These are phyloP conservation scores for Alternaria infectoria DNA, from an alignment of 2,329 filamentous ascomycete species.

Conservation along the genomic window DNA sequence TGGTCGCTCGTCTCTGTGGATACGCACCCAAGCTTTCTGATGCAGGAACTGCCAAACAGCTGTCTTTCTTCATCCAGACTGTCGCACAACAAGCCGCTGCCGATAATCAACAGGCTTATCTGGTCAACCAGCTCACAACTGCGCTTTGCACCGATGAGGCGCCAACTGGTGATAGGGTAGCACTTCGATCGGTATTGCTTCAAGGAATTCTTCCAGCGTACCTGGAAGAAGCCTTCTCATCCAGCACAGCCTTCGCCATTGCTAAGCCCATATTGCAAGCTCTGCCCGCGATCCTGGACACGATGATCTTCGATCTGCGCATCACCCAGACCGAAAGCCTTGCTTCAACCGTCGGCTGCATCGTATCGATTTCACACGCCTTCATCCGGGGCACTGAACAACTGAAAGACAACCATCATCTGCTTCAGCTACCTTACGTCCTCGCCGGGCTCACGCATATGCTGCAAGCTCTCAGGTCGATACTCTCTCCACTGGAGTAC, in stretches of 20 bases:
- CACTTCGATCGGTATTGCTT: constrained; percentile 59
- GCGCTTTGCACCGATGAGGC: constrained; percentile 57
- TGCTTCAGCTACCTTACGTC: constrained; percentile 49
- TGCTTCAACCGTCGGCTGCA: constrained; percentile 42
- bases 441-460: constrained; percentile 49
- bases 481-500: constrained; percentile 56
- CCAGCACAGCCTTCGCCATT: constrained; percentile 58
- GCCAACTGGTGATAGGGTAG: constrained; percentile 50
- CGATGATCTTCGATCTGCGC: constrained; percentile 55
- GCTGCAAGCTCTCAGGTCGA: constrained; percentile 50
- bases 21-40: constrained; percentile 62
- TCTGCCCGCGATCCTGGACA: constrained; percentile 50
- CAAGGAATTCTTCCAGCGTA: constrained; percentile 65
- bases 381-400: constrained; percentile 46
- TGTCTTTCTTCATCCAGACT: constrained; percentile 65
- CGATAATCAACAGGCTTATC: constrained; percentile 63
- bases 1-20: constrained; percentile 65
- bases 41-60: constrained; percentile 58
- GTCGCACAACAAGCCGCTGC: constrained; percentile 64
- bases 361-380: constrained; percentile 49
- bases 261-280: constrained; percentile 60
- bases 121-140: constrained; percentile 60
- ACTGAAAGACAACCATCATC: constrained; percentile 41
- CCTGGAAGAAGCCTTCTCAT: constrained; percentile 56
- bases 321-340: constrained; percentile 50